Percentiles rank a stretch among this genome's conserved stretches.
These are phyloP conservation scores for Myriosclerotinia curreyana DNA, from an alignment of 2,329 filamentous ascomycete species.

Conservation along the genomic window DNA sequence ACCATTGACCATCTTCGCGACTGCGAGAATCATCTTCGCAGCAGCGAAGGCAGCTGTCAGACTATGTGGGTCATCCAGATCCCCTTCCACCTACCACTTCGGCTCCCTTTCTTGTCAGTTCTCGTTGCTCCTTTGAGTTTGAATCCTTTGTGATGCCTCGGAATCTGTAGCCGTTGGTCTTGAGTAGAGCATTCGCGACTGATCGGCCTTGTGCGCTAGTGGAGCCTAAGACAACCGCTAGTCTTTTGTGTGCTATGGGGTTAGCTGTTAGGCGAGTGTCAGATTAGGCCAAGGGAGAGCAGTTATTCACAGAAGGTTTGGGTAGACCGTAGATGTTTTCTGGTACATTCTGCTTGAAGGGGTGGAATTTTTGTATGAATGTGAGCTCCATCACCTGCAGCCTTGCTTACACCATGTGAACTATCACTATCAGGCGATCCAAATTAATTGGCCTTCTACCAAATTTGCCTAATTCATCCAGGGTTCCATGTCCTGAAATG, in stretches of 20 bases:
- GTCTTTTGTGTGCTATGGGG: not conserved
- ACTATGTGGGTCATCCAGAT: not conserved
- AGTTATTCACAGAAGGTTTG: too few species aligned
- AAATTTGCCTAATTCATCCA: too few species aligned
- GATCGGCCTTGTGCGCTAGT: not conserved
- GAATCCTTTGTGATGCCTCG: not conserved
- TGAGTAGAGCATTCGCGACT: not conserved
- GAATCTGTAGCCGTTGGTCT: not conserved
- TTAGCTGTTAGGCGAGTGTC: not conserved
- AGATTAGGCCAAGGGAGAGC: not conserved
- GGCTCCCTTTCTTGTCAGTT: not conserved
- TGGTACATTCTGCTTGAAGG: too few species aligned
- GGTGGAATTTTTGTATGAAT: too few species aligned
- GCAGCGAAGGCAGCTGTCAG: not conserved
- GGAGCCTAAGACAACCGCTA: not conserved
- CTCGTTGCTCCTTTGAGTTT: not conserved
- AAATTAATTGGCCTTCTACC: too few species aligned
- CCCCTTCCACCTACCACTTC: slow-evolving; percentile 1
- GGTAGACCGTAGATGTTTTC: too few species aligned
- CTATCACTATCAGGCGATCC: too few species aligned
- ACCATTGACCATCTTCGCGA: not conserved
- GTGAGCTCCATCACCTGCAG: too few species aligned
- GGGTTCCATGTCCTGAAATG: too few species aligned
- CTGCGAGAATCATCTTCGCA: not conserved
- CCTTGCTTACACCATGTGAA: too few species aligned